Percentiles rank a stretch among this genome's conserved stretches.
Conservation (phyloP, 768 basidiomycete genomes). For the Lentinula boryana region DNA sequence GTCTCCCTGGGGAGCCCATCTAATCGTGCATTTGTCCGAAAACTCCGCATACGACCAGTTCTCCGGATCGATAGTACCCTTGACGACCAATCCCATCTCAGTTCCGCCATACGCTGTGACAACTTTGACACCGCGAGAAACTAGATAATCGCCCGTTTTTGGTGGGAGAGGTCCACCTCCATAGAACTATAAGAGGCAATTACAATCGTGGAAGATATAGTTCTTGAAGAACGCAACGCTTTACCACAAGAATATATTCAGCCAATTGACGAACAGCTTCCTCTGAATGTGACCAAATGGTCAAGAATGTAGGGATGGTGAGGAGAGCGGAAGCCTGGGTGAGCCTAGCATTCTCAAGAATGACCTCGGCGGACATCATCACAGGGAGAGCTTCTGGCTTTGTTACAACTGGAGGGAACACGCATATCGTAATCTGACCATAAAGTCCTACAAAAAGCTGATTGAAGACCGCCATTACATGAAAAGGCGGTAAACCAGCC, state of each 20-base stretch:
- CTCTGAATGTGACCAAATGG: conserved; percentile 16
- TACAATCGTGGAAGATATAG: neutral
- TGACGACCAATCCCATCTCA: conserved; percentile 12
- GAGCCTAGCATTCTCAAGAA: conserved; percentile 16
- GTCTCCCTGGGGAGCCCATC: conserved; percentile 6
- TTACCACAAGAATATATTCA: conserved; percentile 12
- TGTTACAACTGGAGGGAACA: neutral
- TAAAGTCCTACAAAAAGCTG: neutral
- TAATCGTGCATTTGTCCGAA: neutral
- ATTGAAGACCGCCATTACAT: neutral
- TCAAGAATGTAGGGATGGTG: conserved; percentile 20
- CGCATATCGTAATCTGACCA: neutral
- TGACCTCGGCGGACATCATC: conserved; percentile 21
- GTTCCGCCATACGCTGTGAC: conserved; percentile 14
- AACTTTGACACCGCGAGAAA: conserved; percentile 13
- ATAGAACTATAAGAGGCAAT: neutral
- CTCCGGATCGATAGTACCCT: conserved; percentile 6
- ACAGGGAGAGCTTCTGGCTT: conserved; percentile 14
- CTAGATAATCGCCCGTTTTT: conserved; percentile 11
- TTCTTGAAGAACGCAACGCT: neutral
- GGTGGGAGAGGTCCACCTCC: conserved; percentile 3
- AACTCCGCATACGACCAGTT: conserved; percentile 13
- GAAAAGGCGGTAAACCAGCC: neutral
- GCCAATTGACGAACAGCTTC: conserved; percentile 13
- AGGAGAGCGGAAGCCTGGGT: conserved; percentile 11